Percentiles rank a stretch among this genome's conserved stretches.
These are phyloP conservation scores for Meyerozyma guilliermondii DNA, from an alignment of 1,139 yeast genomes.

Conservation along the genomic window DNA sequence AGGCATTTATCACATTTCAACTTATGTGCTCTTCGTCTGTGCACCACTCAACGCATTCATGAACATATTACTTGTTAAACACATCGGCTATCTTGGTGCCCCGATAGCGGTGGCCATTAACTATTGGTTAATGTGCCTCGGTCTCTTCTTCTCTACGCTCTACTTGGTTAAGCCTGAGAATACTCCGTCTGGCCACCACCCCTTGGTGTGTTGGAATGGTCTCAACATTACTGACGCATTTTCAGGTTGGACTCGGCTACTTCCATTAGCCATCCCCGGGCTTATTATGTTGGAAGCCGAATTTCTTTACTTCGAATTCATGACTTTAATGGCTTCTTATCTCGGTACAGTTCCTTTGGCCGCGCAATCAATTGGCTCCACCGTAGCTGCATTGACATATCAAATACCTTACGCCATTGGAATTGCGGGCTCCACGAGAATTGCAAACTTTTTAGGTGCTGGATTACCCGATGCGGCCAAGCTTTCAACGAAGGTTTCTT, in stretches of 20 bases:
- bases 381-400: slow-evolving; percentile 48
- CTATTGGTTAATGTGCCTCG: slow-evolving; percentile 52
- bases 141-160: slow-evolving; percentile 37
- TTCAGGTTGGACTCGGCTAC: slow-evolving; percentile 42
- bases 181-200: slow-evolving; percentile 37
- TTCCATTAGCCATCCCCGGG: slow-evolving; percentile 52
- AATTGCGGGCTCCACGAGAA: slow-evolving; percentile 55
- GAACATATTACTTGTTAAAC: slow-evolving; percentile 42
- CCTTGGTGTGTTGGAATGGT: slow-evolving; percentile 42
- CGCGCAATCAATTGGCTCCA: slow-evolving; percentile 54
- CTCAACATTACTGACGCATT: slow-evolving; percentile 27
- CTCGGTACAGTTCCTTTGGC: slow-evolving; percentile 52
- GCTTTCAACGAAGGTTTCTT: slow-evolving; percentile 41
- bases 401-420: slow-evolving; percentile 58
- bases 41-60: slow-evolving; percentile 51
- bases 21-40: slow-evolving; percentile 45
- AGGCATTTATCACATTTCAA: slow-evolving; percentile 49
- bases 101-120: slow-evolving; percentile 55
- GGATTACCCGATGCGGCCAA: slow-evolving; percentile 44
- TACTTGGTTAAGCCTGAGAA: slow-evolving; percentile 31
- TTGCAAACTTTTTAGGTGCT: slow-evolving; percentile 57
- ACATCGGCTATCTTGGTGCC: slow-evolving; percentile 48
- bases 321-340: slow-evolving; percentile 51
- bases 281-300: slow-evolving; percentile 57
- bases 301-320: slow-evolving; percentile 52